These are phyloP conservation scores for Turritis glabra DNA, from an alignment of 345 rosid genomes.

Conservation along the genomic window DNA sequence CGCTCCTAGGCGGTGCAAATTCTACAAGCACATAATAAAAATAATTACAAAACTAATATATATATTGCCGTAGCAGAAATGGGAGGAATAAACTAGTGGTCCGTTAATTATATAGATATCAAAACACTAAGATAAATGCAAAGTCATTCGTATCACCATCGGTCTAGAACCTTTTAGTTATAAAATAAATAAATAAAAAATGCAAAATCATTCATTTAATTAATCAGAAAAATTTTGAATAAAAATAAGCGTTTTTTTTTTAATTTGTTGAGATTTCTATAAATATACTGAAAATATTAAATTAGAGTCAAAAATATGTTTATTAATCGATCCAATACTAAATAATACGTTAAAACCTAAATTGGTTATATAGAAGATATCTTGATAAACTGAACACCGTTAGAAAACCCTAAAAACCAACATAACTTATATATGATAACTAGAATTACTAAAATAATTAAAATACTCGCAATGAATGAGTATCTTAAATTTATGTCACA, in stretches of 20 bases:
- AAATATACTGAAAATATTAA: not conserved
- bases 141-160: no score
- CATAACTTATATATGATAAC: not conserved
- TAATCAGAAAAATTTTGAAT: not conserved
- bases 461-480: not conserved
- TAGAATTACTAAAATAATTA: not conserved
- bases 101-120: not conserved
- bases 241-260: not conserved
- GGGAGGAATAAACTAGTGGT: not conserved
- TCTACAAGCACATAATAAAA: slow-evolving; percentile 6
- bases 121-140: no score
- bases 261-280: not conserved
- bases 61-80: not conserved
- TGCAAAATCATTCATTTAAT: not conserved
- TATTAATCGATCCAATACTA: not conserved
- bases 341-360: not conserved
- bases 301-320: not conserved
- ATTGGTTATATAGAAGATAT: no score
- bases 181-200: no score
- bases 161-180: no score
- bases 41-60: not conserved
- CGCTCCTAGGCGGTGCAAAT: slow-evolving; percentile 39
- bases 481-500: not conserved
- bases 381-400: no score
- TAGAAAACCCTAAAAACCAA: not conserved